phyloP scores from a whole-genome alignment of 805 yeast genomes.

The Nakazawaea populi region DNA sequence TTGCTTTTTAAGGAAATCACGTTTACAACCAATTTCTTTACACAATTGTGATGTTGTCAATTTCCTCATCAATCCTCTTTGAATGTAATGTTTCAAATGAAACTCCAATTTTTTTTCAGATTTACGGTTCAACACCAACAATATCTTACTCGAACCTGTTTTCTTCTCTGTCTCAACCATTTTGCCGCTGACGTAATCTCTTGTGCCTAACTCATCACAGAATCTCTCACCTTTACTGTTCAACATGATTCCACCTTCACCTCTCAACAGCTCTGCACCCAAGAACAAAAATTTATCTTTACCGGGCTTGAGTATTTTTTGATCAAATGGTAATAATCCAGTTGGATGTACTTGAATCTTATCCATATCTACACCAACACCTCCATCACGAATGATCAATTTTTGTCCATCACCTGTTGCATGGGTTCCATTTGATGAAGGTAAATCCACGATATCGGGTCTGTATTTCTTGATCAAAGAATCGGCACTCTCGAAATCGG shows the following conservation, averaged over 20 bases:
- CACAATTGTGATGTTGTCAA: conserved; percentile 38
- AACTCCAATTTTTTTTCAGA: conserved; percentile 39
- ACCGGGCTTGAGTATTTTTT: conserved; percentile 24
- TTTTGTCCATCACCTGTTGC: conserved; percentile 63
- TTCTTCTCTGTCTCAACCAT: conserved; percentile 35
- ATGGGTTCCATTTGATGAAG: conserved; percentile 56
- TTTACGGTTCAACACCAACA: conserved; percentile 42
- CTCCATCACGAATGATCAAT: conserved; percentile 38
- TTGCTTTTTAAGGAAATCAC: conserved; percentile 24
- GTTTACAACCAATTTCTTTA: conserved; percentile 30
- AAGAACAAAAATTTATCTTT: conserved; percentile 45
- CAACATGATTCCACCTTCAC: conserved; percentile 59
- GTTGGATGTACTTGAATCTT: conserved; percentile 68
- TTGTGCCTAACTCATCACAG: conserved; percentile 53
- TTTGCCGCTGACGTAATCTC: conserved; percentile 56
- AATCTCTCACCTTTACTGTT: conserved; percentile 48
- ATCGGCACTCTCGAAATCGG: conserved; percentile 42
- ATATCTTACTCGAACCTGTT: conserved; percentile 28
- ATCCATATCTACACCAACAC: conserved; percentile 55
- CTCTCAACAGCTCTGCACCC: conserved; percentile 63
- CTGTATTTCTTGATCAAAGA: conserved; percentile 49
- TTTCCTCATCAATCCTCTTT: conserved; percentile 47
- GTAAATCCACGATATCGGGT: conserved; percentile 50
- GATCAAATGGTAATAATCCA: conserved; percentile 50
- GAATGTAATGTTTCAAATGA: conserved; percentile 52